Evolutionary conservation across 305 asterid species (phyloP), one percentile per base, ranked within the genome.

Genomic region (Andrographis paniculata): DNA sequence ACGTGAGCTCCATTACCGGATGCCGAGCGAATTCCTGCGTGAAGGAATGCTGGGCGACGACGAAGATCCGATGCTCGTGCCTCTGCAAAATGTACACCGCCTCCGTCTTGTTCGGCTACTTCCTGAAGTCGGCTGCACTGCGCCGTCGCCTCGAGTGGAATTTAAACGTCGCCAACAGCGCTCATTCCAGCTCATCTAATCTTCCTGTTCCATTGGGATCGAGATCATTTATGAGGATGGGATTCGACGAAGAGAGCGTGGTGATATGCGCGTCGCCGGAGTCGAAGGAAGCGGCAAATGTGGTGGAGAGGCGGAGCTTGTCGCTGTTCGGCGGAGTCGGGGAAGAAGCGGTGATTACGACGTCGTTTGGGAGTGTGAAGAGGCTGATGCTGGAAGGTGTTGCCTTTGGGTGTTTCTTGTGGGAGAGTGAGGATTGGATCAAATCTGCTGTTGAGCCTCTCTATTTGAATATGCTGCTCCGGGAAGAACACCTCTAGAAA

Each of bases 381-480:
- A 83, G 96, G 62, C 66, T 80, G 48, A 76, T 79, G 31, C 61
- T 86, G 44, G 99, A 86, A 70, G 99, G 76, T 28, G 76, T 86
- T 47, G 99, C 92, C n/a, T 86, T 91, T 39, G 96, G 96, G 33
- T 74, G 72, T 10, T 91, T 78, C 65, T 62, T 91, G 1, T 83
- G 88, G 87, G 94, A 78, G 1, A 55, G 80, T 0, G 98, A 91
- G 40, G 73, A 68, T 30, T 63, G 51, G 17, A 67, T 82, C 50
- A 64, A 59, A n/a, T n/a, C n/a, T n/a, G n/a, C n/a, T n/a, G n/a
- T n/a, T n/a, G n/a, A n/a, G n/a, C n/a, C n/a, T n/a, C n/a, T n/a
- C n/a, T n/a, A n/a, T n/a, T n/a, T n/a, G n/a, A n/a, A n/a, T n/a
- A n/a, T n/a, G n/a, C n/a, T n/a, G n/a, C n/a, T n/a, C n/a, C n/a